Evolutionary conservation across 1,139 yeast genomes (phyloP).

Genomic region (Yamadazyma diospyri): DNA sequence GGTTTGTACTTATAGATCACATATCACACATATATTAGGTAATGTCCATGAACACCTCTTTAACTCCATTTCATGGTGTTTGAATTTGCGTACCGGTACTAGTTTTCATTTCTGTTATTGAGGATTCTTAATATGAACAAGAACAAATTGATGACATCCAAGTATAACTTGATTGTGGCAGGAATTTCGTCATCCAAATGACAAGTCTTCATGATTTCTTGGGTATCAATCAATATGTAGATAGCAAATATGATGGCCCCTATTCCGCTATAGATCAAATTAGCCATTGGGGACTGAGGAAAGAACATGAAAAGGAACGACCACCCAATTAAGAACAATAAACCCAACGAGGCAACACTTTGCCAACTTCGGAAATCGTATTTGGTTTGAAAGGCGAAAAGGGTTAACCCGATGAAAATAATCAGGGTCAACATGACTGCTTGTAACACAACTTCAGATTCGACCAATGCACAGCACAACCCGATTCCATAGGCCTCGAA

Average conservation of each 20-base stretch:
- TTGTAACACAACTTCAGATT: constrained; percentile 62
- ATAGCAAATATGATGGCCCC: constrained; percentile 75
- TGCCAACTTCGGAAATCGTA: constrained; percentile 77
- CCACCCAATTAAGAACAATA: constrained; percentile 71
- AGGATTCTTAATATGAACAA: constrained; percentile 70
- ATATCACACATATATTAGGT: background rate
- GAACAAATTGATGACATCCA: constrained; percentile 81
- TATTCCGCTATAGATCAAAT: constrained; percentile 62
- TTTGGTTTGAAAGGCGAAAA: constrained; percentile 78
- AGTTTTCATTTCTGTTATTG: constrained; percentile 28
- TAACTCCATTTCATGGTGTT: too few relatives aligned
- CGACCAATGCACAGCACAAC: constrained; percentile 59
- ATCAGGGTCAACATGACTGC: constrained; percentile 69
- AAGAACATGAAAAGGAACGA: constrained; percentile 70
- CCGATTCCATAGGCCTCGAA: constrained; percentile 77
- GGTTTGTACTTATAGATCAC: constrained; percentile 70
- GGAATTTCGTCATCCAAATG: constrained; percentile 85
- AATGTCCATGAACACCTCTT: background rate
- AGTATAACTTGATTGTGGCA: constrained; percentile 71
- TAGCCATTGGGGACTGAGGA: constrained; percentile 51
- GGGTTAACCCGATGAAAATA: constrained; percentile 70
- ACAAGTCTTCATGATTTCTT: constrained; percentile 70
- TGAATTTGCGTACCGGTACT: too few relatives aligned
- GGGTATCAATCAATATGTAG: constrained; percentile 79
- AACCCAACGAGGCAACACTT: constrained; percentile 55